Evolutionary conservation across 176 grass and related monocot genomes (phyloP).

Genomic region (Phoenix dactylifera): DNA sequence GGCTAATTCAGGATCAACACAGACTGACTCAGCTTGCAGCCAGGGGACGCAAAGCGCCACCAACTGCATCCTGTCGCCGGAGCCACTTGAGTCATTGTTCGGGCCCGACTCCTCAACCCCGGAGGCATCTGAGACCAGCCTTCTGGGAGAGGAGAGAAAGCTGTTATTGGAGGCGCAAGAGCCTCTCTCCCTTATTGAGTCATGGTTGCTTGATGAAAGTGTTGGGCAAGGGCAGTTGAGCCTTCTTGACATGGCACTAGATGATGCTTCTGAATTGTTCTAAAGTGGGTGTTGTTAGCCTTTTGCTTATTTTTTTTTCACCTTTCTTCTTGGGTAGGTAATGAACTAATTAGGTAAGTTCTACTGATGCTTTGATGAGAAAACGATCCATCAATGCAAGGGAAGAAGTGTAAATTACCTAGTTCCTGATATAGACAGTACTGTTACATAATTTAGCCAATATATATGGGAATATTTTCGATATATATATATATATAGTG

Average conservation of each 20-base stretch:
- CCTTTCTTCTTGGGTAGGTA: background rate
- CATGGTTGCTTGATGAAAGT: conserved; percentile 58
- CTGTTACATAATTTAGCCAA: too few relatives aligned
- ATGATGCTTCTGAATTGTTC: conserved; percentile 14
- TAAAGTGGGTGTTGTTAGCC: background rate
- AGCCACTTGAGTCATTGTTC: conserved; percentile 4
- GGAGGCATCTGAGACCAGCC: conserved; percentile 20
- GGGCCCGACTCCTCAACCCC: background rate
- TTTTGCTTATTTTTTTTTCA: background rate
- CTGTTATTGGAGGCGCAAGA: background rate
- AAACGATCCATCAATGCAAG: too few relatives aligned
- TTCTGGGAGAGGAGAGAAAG: background rate
- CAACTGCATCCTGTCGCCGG: conserved; percentile 9
- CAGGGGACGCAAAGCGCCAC: background rate
- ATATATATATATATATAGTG: too few relatives aligned
- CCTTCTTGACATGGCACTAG: conserved; percentile 18
- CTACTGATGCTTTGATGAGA: too few relatives aligned
- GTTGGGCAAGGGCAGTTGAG: conserved; percentile 14
- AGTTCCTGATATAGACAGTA: too few relatives aligned
- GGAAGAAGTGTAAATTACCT: too few relatives aligned
- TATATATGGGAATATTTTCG: too few relatives aligned
- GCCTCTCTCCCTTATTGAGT: conserved; percentile 32
- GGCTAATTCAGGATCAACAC: conserved; percentile 21
- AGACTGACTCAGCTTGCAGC: conserved; percentile 22
- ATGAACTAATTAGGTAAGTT: too few relatives aligned